Evolutionary conservation across 2,329 filamentous ascomycete genomes (phyloP).

Genomic region (Blastomyces silverae): DNA sequence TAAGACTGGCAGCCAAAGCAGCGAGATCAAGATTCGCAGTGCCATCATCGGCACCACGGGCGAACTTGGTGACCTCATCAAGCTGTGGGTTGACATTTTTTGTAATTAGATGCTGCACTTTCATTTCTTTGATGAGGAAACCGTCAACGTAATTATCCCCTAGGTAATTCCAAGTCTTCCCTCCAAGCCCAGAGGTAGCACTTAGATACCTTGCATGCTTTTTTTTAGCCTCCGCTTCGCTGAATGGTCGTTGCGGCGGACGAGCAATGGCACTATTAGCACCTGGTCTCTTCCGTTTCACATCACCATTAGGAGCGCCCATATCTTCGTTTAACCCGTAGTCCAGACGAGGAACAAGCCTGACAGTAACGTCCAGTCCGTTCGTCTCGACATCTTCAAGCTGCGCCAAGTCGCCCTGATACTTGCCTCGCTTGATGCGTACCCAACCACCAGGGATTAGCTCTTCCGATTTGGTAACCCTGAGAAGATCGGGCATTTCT

Average conservation of each 20-base stretch:
- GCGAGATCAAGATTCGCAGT: conserved; percentile 90
- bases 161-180: conserved; percentile 75
- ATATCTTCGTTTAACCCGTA: conserved; percentile 82
- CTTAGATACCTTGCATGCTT: conserved; percentile 61
- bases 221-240: conserved; percentile 85
- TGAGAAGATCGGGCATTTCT: conserved; percentile 94
- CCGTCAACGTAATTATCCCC: conserved; percentile 87
- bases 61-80: conserved; percentile 93
- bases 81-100: conserved; percentile 88
- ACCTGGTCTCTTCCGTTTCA: conserved; percentile 71
- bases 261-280: conserved; percentile 53
- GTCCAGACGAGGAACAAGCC: conserved; percentile 83
- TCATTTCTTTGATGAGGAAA: conserved; percentile 89
- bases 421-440: conserved; percentile 72
- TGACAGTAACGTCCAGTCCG: conserved; percentile 77
- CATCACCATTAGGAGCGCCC: conserved; percentile 48
- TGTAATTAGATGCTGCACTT: conserved; percentile 75
- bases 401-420: conserved; percentile 83
- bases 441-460: conserved; percentile 88
- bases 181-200: conserved; percentile 47
- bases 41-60: conserved; percentile 79
- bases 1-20: conserved; percentile 81
- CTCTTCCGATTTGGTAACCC: conserved; percentile 77
- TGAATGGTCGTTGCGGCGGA: conserved; percentile 86
- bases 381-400: conserved; percentile 90